Evolutionary conservation across 225 moss, liverwort and hornwort genomes (phyloP), one percentile per base, ranked within the genome.

Genomic region (Ulota crispa): DNA sequence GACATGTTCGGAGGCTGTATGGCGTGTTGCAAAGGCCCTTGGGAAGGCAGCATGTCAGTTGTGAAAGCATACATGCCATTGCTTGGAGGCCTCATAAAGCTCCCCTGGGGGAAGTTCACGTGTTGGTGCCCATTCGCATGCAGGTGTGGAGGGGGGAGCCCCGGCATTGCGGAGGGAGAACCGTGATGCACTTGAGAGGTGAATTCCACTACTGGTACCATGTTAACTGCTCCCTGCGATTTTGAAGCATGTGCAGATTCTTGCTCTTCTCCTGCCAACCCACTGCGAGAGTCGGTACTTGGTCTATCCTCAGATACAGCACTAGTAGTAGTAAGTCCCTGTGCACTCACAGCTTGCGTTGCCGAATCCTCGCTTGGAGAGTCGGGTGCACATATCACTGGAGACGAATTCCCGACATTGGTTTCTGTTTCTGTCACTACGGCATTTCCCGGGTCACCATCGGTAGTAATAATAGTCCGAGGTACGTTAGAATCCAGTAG

Each of bases 21-120:
- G 18, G 30, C 52, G 52, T 84, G 86, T 54, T 81, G 88, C 83
- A 87, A 53, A 7, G 80, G 84, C 30, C 77, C 88, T 81, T 88
- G 88, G 14, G 80, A 73, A 47, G 85, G 78, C 53, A 89, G 34
- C 82, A 89, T 77, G 27, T 85, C 87, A 41, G 82, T 24, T 63
- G 87, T 53, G 42, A 87, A 87, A 30, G 89, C 43, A 68, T 87
- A 83, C 45, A 91, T 80, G 70, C 83, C 87, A 50, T 90, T 90
- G 24, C 64, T 85, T 53, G 83, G 83, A 55, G 87, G 85, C 19
- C 87, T 83, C 76, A 81, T 30, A 61, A 82, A 83, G 79, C 36
- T 23, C 8, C 87, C 89, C 42, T 70, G 79, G 3, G 87, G 78
- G 18, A 81, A 84, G 78, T 64, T 83, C 31, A 82, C 79, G 56